Evolutionary conservation across 164 flowering plant species (phyloP), one percentile per base, ranked within the genome.

Genomic region (grape (Vitis vinifera)): DNA sequence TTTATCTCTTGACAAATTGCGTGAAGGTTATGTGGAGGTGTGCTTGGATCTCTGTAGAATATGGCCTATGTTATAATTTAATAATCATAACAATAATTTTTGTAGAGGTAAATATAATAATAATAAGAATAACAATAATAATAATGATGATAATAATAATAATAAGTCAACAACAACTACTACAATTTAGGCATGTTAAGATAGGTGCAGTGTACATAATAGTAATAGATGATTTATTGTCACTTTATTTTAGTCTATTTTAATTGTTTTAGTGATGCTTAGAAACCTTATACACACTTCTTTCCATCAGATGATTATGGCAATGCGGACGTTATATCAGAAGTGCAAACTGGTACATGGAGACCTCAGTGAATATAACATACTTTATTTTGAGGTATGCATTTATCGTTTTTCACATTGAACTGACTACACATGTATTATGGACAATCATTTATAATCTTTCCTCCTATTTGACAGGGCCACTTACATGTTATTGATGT

Each of bases 261-360:
- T 13, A 8, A 7, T 53, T 2, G 9, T 49, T 48, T 53, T 51
- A 55, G 15, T 55, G 9, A 71, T 10, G n/a, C 48, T 49, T 49
- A 52, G 8, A 1, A 37, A 37, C 7, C 4, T 3, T 37, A 0
- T 37, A 37, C 44, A 3, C 27, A 3, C 44, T 9, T 0, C 17
- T 48, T 44, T 16, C 61, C 66, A 16, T 16, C 75, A 96, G 99
- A 82, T 96, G 76, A 85, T 96, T 68, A 77, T 83, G 63, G 79
- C 85, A 30, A 96, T 93, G 98, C 83, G 99, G 48, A 88, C 86
- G 13, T 75, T 96, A 66, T 96, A 89, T 79, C 99, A 91, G 76
- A 92, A 88, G 79, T 93, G 98, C 88, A 96, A 93, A 75, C 78
- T 96, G 77, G 99, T 96, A 51, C 99, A 96, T 86, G 99, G 98